Evolutionary conservation across 768 basidiomycete species (phyloP), one percentile per base, ranked within the genome.

Genomic region (Suillus sp.): DNA sequence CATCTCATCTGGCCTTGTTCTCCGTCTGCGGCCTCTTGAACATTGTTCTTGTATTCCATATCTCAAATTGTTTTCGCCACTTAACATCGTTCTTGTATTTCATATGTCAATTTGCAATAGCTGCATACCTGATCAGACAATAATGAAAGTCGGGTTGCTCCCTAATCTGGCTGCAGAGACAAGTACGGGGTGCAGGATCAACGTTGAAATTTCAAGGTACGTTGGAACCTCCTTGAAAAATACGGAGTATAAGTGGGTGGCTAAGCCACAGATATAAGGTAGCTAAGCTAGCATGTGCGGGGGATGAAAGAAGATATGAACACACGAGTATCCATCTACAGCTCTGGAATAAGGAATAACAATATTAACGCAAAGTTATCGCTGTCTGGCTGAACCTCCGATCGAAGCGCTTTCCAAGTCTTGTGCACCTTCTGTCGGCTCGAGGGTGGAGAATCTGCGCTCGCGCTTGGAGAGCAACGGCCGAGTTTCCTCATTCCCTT

Each of bases 391-490:
- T 18, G 79, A 79, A 16, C 78, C 78, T 10, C 78, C 73, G 53
- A 78, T 73, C 20, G 64, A 62, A 50, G 78, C 78, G 57, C 77
- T 77, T 67, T 86, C 85, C 38, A 83, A 64, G 68, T 86, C 84
- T 70, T 85, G 74, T 1, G 69, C 69, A 22, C 79, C 80, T 14
- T 87, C 81, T 5, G 74, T 71, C 30, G 78, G 77, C 64, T 87
- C 84, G 66, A 78, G 86, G 27, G 81, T 81, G 6, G 86, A 86
- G 54, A 85, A 69, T 59, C 84, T 74, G 27, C 81, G 37, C 35
- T 34, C 45, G 9, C 25, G 25, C 7, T 57, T 27, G 5, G 25
- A 27, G 40, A 40, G 56, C 6, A n/a, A 40, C 38, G 25, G 25
- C 3, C 18, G 38, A 20, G 18, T 40, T 6, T 62, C 66, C 18